These are phyloP conservation scores for Fusarium sp. DNA, from an alignment of 2,329 filamentous ascomycete genomes.

Conservation along the genomic window DNA sequence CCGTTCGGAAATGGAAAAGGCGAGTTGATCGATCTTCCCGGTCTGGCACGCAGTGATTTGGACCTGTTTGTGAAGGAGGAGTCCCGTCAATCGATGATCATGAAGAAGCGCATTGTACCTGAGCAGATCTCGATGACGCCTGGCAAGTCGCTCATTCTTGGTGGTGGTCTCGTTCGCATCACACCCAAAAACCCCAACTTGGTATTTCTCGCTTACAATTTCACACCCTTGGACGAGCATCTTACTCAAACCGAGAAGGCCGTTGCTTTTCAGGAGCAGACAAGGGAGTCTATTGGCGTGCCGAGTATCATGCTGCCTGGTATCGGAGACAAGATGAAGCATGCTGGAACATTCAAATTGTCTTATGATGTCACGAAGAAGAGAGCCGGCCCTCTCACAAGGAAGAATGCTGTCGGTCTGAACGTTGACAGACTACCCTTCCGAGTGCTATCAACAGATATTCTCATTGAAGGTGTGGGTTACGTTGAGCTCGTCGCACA, in stretches of 20 bases:
- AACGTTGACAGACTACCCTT: conserved; percentile 80
- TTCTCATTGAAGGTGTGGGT: conserved; percentile 90
- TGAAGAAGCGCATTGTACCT: conserved; percentile 80
- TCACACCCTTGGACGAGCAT: conserved; percentile 82
- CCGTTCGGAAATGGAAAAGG: conserved; percentile 88
- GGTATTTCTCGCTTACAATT: conserved; percentile 84
- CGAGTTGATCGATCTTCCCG: conserved; percentile 93
- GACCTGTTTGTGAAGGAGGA: conserved; percentile 76
- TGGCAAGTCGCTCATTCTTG: conserved; percentile 83
- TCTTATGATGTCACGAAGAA: conserved; percentile 85
- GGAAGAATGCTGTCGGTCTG: conserved; percentile 69
- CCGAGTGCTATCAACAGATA: conserved; percentile 80
- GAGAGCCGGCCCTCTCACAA: conserved; percentile 78
- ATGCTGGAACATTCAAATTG: conserved; percentile 80
- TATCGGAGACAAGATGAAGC: conserved; percentile 67
- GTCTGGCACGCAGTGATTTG: conserved; percentile 79
- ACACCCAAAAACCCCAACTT: conserved; percentile 73
- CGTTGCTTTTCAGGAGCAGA: conserved; percentile 74
- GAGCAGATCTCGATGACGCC: conserved; percentile 78
- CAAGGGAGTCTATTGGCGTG: conserved; percentile 66
- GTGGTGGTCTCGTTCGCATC: conserved; percentile 83
- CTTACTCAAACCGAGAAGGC: conserved; percentile 85
- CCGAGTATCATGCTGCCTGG: conserved; percentile 71
- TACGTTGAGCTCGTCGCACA: conserved; percentile 93
- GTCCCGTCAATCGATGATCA: conserved; percentile 75